A percentile compares a stretch with the other conserved stretches of the same genome.
Conservation (phyloP, 495 filamentous ascomycete species). For the Penicillium mononematosum region DNA sequence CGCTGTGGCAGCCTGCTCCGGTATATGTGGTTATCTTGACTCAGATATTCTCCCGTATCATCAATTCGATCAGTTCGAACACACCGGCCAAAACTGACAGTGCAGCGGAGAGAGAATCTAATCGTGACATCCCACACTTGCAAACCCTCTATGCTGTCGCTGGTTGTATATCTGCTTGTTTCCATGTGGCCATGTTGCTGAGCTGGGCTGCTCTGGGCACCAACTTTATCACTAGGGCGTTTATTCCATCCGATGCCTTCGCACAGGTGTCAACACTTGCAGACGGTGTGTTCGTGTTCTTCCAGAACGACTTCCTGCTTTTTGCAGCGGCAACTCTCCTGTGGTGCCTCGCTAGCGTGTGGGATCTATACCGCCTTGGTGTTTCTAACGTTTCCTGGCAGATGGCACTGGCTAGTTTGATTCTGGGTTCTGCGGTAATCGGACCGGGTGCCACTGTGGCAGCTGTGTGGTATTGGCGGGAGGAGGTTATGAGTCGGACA, state of each 20-base stretch:
- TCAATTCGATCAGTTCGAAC: background rate
- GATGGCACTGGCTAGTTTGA: background rate
- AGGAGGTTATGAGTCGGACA: constrained; percentile 11
- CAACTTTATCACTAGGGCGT: constrained; percentile 1
- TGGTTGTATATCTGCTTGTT: constrained; percentile 14
- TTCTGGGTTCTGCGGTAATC: constrained; percentile 3
- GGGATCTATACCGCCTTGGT: constrained; percentile 20
- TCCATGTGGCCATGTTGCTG: constrained; percentile 12
- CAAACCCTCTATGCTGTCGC: constrained; percentile 12
- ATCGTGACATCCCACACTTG: constrained; percentile 7
- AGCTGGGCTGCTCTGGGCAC: constrained; percentile 5
- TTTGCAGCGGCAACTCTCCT: constrained; percentile 13
- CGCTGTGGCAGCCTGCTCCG: constrained; percentile 18
- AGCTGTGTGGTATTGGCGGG: constrained; percentile 23
- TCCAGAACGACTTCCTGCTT: constrained; percentile 23
- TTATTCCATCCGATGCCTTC: constrained; percentile 15
- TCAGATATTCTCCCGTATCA: constrained; percentile 4
- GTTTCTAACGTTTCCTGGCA: constrained; percentile 13
- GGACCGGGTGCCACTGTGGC: constrained; percentile 20
- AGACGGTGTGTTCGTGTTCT: constrained; percentile 21
- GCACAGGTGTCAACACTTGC: constrained; percentile 11
- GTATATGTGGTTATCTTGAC: constrained; percentile 15
- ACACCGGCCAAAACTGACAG: background rate
- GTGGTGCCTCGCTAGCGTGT: constrained; percentile 17
- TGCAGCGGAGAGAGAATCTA: background rate